Base-by-base conservation (phyloP, 2,329 filamentous ascomycete species). In the Alternaria consortialis region DNA sequence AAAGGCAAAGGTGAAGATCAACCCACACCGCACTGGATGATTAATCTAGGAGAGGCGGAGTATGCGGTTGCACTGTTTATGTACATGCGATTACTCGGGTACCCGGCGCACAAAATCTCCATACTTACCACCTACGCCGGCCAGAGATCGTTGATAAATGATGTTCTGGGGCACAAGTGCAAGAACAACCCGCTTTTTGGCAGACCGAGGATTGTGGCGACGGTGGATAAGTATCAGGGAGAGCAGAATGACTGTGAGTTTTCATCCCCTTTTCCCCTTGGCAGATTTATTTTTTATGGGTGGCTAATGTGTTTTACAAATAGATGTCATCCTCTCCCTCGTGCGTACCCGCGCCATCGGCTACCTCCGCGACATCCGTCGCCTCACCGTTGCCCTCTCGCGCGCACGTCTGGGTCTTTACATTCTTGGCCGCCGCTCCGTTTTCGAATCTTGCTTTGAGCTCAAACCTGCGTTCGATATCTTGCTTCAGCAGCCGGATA, bases 181-280 rank as follows among this genome's bases (percentile, higher is more conserved):
- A 90, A 89, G 37, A 90, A 87, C 70, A 96, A 93, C 71, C 82
- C 89, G 2, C 82, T 98, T 20, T 99, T 99, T 80, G 94, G 94
- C 8, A 82, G 97, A 78, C 95, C 95, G 17, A 91, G 90, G 79
- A 90, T 91, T 54, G 92, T 99, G 29, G 94, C 92, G 4, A 99
- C 96, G 5, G 94, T 99, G 65, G 95, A 99, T 82, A 97, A 97
- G 79, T 99, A 98, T 74, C 95, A 99, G 82, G 96, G 95, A 77
- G 95, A 99, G 83, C 95, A 99, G 80, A 99, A 99, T 80, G 95
- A 99, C 75, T 98, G 92, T 95, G 85, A 85, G 91, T 88, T 20
- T n/a, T 36, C 36, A 25, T 47, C 7, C n/a, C 7, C 5, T 5
- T 15, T 9, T 27, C n/a, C 13, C 27, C 20, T 20, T 20, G 20